phyloP scores from a whole-genome alignment of 768 basidiomycete species.

The Trichaptum fuscoviolaceum region DNA sequence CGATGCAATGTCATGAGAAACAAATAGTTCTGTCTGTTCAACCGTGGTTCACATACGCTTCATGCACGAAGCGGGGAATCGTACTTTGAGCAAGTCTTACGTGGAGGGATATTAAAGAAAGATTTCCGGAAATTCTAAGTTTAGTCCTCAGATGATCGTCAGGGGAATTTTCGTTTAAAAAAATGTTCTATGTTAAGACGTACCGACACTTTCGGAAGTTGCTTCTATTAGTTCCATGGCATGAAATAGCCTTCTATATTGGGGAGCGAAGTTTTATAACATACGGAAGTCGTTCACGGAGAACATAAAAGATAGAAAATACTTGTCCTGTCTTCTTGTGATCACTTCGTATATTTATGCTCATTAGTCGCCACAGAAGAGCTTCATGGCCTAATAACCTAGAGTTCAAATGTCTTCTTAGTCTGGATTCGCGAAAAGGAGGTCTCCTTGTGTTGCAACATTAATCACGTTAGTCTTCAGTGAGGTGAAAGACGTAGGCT shows the following conservation, averaged over 20 bases:
- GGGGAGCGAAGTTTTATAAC: not conserved
- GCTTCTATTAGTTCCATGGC: not conserved
- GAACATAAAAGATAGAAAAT: not conserved
- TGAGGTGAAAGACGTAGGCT: not conserved
- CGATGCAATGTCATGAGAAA: not conserved
- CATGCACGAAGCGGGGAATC: not conserved
- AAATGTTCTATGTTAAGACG: not conserved
- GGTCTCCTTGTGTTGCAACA: too few relatives aligned
- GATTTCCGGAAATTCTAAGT: not conserved
- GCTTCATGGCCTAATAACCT: not conserved
- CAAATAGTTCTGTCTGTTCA: not conserved
- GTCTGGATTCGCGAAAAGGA: too few relatives aligned
- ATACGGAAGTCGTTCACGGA: not conserved
- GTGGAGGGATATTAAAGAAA: not conserved
- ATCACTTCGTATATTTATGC: not conserved
- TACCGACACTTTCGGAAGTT: not conserved
- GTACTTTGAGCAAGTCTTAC: not conserved
- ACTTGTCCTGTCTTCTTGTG: not conserved
- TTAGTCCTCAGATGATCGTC: not conserved
- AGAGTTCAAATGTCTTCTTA: too few relatives aligned
- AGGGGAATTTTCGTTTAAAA: not conserved
- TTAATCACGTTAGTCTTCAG: too few relatives aligned
- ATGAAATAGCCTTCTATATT: not conserved
- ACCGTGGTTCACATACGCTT: not conserved
- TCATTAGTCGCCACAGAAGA: not conserved